A percentile compares a stretch with the other conserved stretches of the same genome.
phyloP scores from a whole-genome alignment of 2,329 filamentous ascomycete genomes.

The Botryosphaeria dothidea region DNA sequence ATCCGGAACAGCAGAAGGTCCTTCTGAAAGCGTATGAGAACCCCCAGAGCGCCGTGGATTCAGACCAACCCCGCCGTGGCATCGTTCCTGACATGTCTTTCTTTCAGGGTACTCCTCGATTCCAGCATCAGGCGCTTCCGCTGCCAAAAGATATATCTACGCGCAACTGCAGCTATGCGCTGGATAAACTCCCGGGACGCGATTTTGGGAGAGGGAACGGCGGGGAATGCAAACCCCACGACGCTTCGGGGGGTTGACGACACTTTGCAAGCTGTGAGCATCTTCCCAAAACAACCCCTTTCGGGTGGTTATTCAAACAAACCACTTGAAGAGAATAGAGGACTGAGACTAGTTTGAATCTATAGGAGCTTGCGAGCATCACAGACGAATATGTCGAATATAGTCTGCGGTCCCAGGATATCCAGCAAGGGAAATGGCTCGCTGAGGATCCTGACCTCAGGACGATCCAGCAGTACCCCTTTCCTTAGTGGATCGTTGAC shows the following conservation, averaged over 20 bases:
- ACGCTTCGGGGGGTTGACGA: constrained; percentile 52
- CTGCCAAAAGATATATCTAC: constrained; percentile 62
- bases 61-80: background rate
- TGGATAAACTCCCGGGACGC: constrained; percentile 58
- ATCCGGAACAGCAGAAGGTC: constrained; percentile 56
- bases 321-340: background rate
- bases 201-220: constrained; percentile 50
- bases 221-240: constrained; percentile 42
- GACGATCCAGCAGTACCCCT: constrained; percentile 42
- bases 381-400: constrained; percentile 59
- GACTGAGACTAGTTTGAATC: background rate
- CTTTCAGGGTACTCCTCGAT: constrained; percentile 59
- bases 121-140: constrained; percentile 61
- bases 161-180: constrained; percentile 57
- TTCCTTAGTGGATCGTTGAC: background rate
- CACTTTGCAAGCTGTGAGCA: constrained; percentile 51
- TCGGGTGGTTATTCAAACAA: background rate
- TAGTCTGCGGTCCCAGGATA: constrained; percentile 57
- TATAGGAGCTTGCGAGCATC: constrained; percentile 57
- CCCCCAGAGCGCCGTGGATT: background rate
- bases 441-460: constrained; percentile 60
- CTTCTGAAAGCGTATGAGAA: constrained; percentile 56
- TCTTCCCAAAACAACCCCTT: background rate
- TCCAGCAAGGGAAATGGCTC: constrained; percentile 61
- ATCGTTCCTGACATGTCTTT: background rate